Conservation (phyloP, 345 rosid genomes). For the Ceriops decandra region DNA sequence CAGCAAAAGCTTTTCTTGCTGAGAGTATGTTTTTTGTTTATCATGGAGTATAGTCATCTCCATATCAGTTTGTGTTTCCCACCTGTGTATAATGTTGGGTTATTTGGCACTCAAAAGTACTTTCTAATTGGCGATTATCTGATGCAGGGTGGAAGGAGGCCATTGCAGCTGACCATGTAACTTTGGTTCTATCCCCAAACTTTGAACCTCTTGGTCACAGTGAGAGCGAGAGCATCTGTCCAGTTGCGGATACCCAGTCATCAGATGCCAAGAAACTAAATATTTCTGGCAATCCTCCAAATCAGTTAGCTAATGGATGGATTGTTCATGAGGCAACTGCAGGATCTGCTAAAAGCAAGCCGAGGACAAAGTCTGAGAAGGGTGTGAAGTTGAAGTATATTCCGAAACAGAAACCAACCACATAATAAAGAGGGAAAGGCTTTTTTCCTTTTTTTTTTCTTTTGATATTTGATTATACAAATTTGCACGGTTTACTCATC, state of each 20-base stretch:
- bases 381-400: conserved; percentile 69
- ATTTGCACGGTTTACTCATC: conserved; percentile 40
- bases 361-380: conserved; percentile 49
- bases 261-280: conserved; percentile 25
- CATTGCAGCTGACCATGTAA: conserved; percentile 58
- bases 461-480: conserved; percentile 9
- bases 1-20: conserved; percentile 74
- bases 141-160: conserved; percentile 89
- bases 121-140: not conserved
- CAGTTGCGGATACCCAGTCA: conserved; percentile 17
- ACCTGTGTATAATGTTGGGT: too few relatives aligned
- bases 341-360: conserved; percentile 36
- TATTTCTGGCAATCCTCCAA: conserved; percentile 24
- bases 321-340: conserved; percentile 9
- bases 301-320: conserved; percentile 10
- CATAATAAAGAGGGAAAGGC: conserved; percentile 18
- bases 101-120: not conserved
- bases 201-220: conserved; percentile 25
- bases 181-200: conserved; percentile 50
- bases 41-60: not conserved
- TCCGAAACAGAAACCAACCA: conserved; percentile 53
- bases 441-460: conserved; percentile 16
- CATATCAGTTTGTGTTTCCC: too few relatives aligned
- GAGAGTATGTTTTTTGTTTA: conserved; percentile 48
- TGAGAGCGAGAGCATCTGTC: conserved; percentile 18